These are phyloP conservation scores for Microthyrium microscopicum DNA, from an alignment of 2,329 filamentous ascomycete species.

Conservation along the genomic window DNA sequence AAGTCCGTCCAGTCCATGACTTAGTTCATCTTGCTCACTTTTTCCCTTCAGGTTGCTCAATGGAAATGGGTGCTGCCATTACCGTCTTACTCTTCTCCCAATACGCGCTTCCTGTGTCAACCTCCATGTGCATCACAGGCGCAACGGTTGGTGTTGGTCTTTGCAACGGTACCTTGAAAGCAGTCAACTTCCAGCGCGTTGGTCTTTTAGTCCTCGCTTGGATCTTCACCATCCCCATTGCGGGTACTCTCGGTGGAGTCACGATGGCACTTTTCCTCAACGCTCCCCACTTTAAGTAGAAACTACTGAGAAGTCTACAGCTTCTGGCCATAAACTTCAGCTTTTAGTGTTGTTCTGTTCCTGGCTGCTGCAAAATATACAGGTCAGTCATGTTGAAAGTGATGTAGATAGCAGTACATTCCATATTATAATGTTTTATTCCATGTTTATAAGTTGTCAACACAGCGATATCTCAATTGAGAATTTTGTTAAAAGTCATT, in stretches of 20 bases:
- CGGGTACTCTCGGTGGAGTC: slow-evolving; percentile 35
- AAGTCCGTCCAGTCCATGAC: slow-evolving; percentile 71
- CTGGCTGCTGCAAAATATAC: no score
- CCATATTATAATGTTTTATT: no score
- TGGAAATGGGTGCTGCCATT: slow-evolving; percentile 67
- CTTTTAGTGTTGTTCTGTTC: no score
- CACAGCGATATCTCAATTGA: no score
- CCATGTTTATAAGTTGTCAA: no score
- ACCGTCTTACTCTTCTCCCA: slow-evolving; percentile 58
- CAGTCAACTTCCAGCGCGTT: slow-evolving; percentile 58
- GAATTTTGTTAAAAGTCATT: no score
- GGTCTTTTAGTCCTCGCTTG: slow-evolving; percentile 50
- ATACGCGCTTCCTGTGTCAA: slow-evolving; percentile 54
- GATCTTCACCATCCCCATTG: slow-evolving; percentile 48
- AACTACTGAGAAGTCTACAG: not conserved
- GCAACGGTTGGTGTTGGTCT: slow-evolving; percentile 64
- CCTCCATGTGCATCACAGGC: slow-evolving; percentile 53
- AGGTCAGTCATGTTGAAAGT: no score
- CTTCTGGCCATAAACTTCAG: no score
- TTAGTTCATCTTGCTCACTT: slow-evolving; percentile 33
- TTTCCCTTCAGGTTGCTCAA: slow-evolving; percentile 42
- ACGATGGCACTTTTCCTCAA: slow-evolving; percentile 36
- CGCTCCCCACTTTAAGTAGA: slow-evolving; percentile 35
- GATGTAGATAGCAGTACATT: no score
- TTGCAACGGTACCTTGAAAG: slow-evolving; percentile 55